Base-by-base conservation (phyloP, 23 red algal species). In the Gracilaria caudata region DNA sequence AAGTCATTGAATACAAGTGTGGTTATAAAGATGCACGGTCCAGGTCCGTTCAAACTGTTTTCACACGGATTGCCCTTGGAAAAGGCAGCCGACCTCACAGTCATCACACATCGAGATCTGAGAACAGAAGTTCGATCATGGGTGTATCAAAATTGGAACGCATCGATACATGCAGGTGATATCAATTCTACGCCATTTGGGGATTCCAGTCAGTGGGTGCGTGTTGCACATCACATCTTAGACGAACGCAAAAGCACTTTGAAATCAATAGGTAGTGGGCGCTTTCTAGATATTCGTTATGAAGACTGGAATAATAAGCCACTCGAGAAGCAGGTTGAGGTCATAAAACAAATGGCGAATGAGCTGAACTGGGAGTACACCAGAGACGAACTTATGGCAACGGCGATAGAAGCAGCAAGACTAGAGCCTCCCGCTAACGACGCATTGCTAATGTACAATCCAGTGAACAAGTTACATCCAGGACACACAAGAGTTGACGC, bases 31-130 rank as follows among this genome's bases (percentile, higher is more conserved):
- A 86, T 71, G 82, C 82, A 86, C 43, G 82, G 82, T 19, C 82
- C 82, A 58, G 82, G 82, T 45, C 82, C 82, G 7, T 86, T 86
- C n/a, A 86, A 86, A 46, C 47, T 86, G n/a, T 86, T 86, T 86
- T 86, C 82, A 33, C 61, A 68, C 41, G 82, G 61, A 35, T 28
- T 26, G 66, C 40, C 47, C 10, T 43, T 86, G 39, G 80, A 64
- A 68, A 37, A 73, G 16, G 39, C 32, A 25, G 82, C 82, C 7
- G 65, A 86, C 41, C 82, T 86, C 10, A 86, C 82, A 37, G 65
- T 86, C 26, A 73, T 86, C 35, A 73, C 82, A 11, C 82, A 86
- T 24, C 61, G 65, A 36, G 82, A 86, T 34, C 39, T 86, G 51
- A 61, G 82, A 55, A 73, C 82, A 19, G 82, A 86, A 56, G 82